Conservation (phyloP, 2,329 filamentous ascomycete genomes). For the Cyanodermella asteris region DNA sequence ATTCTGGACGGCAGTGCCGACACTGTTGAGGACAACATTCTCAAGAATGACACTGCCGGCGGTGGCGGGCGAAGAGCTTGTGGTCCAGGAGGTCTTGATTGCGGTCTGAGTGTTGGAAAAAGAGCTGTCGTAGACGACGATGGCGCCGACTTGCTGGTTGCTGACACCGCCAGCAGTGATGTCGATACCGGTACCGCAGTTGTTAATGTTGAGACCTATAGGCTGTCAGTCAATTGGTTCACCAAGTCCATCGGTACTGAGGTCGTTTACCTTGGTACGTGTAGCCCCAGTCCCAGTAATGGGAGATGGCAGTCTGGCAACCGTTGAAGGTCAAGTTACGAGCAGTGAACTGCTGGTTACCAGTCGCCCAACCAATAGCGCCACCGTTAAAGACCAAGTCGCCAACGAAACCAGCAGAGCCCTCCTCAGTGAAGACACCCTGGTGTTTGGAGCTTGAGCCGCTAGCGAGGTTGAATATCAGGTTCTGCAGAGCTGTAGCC, state of each 20-base stretch:
- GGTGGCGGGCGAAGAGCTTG: constrained; percentile 18
- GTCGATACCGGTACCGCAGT: constrained; percentile 30
- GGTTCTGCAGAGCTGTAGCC: constrained; percentile 39
- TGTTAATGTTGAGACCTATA: constrained; percentile 30
- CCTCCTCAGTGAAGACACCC: constrained; percentile 40
- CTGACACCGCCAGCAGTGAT: constrained; percentile 21
- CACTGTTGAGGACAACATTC: constrained; percentile 30
- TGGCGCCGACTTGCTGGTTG: constrained; percentile 28
- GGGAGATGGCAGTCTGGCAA: constrained; percentile 31
- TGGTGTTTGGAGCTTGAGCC: constrained; percentile 26
- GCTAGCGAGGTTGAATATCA: constrained; percentile 34
- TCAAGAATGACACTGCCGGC: constrained; percentile 33
- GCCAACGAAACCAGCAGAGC: constrained; percentile 36
- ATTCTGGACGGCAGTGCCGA: constrained; percentile 22
- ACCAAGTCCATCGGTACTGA: constrained; percentile 25
- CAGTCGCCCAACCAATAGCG: constrained; percentile 34
- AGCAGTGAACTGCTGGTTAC: constrained; percentile 44
- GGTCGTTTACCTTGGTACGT: too few relatives aligned
- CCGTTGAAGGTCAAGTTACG: constrained; percentile 32
- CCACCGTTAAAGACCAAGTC: constrained; percentile 41
- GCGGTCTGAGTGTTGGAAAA: constrained; percentile 29
- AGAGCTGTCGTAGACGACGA: constrained; percentile 33
- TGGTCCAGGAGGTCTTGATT: constrained; percentile 24
- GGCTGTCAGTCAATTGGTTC: too few relatives aligned
- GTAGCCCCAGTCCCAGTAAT: constrained; percentile 34